Base-by-base conservation (phyloP, 2,329 filamentous ascomycete species). In the Tolypocladium amazonense region DNA sequence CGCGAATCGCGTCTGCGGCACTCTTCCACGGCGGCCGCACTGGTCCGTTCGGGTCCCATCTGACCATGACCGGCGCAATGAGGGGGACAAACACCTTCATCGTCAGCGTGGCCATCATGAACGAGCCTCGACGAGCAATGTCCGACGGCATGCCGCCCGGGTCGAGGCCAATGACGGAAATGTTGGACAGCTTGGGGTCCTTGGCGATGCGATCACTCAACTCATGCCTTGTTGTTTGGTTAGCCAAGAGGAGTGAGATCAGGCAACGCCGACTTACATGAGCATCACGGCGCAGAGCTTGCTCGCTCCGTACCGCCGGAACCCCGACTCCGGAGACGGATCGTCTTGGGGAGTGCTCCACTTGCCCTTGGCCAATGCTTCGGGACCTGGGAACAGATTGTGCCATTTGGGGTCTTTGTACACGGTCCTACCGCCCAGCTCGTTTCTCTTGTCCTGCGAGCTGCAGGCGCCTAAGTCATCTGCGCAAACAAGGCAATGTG, bases 221-320 rank as follows among this genome's bases (percentile, higher is more conserved):
- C 60, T 76, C 73, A 57, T 73, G 69, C 62, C 70, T 72, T 14
- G 15, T 7, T 18, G 1, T 52, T 27, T 35, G 41, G 58, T 67
- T 27, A 68, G 63, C 25, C 27, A n/a, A 37, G 35, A 14, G 15
- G 35, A 12, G 1, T 1, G 58, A 39, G 27, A 50, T 23, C n/a
- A 38, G 41, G 11, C 12, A 23, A 33, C 37, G 15, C 15, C 6
- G 14, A 63, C 67, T 65, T 62, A 71, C 66, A 67, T 64, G 64
- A 76, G 67, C 71, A 75, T 75, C 14, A 76, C 65, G 23, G 62
- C 65, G 62, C 69, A 76, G 9, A 76, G 67, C 61, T 75, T 76
- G 41, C 70, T 68, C n/a, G 72, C 74, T 11, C 72, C 74, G 57
- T 76, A 76, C 35, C 74, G 69, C 25, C 73, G 68, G 59, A 64